Percentiles rank a stretch among this genome's conserved stretches.
phyloP scores from a whole-genome alignment of 257 asterid genomes.

The Rauvolfia tetraphylla region DNA sequence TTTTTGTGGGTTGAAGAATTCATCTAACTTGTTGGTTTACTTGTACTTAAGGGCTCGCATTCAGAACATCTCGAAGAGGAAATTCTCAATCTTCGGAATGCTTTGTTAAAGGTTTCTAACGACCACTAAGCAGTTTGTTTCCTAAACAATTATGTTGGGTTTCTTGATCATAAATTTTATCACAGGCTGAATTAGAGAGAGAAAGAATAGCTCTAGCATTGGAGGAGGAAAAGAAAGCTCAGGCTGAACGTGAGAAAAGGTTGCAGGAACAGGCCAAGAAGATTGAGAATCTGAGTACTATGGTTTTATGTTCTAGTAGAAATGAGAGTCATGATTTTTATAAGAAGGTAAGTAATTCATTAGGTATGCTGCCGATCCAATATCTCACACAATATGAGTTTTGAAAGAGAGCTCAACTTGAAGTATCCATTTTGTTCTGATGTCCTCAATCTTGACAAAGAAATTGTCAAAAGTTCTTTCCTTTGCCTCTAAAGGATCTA shows the following conservation, averaged over 20 bases:
- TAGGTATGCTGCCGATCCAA: neutral
- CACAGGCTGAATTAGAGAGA: conserved; percentile 89
- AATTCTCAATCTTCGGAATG: conserved; percentile 77
- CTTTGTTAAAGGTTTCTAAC: conserved; percentile 69
- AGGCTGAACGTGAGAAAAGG: conserved; percentile 84
- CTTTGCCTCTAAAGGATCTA: neutral
- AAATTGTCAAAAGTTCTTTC: neutral
- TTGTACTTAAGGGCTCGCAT: conserved; percentile 58
- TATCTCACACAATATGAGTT: neutral
- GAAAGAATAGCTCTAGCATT: conserved; percentile 92
- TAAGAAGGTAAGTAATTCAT: conserved; percentile 51
- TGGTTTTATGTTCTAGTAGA: conserved; percentile 73
- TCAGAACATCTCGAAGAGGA: conserved; percentile 89
- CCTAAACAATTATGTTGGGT: conserved; percentile 8
- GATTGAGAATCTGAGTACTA: conserved; percentile 85
- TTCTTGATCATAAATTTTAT: conserved; percentile 13
- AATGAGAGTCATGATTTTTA: conserved; percentile 52
- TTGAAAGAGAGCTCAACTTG: neutral
- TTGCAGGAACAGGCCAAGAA: conserved; percentile 89
- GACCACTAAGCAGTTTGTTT: conserved; percentile 18
- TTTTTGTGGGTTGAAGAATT: conserved; percentile 20
- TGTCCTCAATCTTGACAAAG: neutral
- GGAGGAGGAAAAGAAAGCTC: conserved; percentile 96
- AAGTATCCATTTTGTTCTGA: neutral
- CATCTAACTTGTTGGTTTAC: conserved; percentile 28